Percentiles rank a stretch among this genome's conserved stretches.
Evolutionary conservation across 2,329 filamentous ascomycete genomes (phyloP).

Genomic region (Chrysosphaeria jannelii): DNA sequence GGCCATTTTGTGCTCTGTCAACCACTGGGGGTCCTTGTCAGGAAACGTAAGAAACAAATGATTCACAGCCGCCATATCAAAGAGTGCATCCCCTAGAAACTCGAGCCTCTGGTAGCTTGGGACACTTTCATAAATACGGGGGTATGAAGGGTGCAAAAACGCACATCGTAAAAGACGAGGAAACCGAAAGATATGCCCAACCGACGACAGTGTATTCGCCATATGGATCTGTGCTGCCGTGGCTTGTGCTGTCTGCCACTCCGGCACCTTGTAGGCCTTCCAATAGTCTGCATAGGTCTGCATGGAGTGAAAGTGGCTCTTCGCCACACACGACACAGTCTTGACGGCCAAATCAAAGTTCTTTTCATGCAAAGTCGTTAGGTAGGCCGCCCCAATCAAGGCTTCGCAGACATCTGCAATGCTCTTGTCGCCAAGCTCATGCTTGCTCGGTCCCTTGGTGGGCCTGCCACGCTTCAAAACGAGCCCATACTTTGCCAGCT

Average conservation of each 20-base stretch:
- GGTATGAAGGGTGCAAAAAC: conserved; percentile 67
- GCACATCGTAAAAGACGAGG: conserved; percentile 55
- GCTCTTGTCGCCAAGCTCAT: conserved; percentile 58
- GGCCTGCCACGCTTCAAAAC: conserved; percentile 41
- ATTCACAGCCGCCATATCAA: conserved; percentile 65
- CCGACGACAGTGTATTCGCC: conserved; percentile 27
- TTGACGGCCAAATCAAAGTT: conserved; percentile 26
- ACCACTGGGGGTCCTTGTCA: conserved; percentile 67
- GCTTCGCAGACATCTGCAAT: conserved; percentile 90
- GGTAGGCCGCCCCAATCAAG: conserved; percentile 59
- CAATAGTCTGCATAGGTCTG: conserved; percentile 43
- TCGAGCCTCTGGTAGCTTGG: conserved; percentile 78
- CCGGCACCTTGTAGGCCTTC: conserved; percentile 31
- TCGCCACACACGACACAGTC: conserved; percentile 39
- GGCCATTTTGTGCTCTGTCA: conserved; percentile 98
- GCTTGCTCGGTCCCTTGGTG: conserved; percentile 20
- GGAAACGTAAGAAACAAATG: conserved; percentile 53
- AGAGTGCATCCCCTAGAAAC: conserved; percentile 66
- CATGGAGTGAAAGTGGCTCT: conserved; percentile 38
- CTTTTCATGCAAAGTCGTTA: conserved; percentile 13
- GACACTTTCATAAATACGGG: conserved; percentile 41
- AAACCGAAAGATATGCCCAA: conserved; percentile 35
- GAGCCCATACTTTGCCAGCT: conserved; percentile 17
- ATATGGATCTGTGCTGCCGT: conserved; percentile 41
- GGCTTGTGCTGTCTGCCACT: conserved; percentile 31